phyloP scores from a whole-genome alignment of 768 basidiomycete species.

The Pholiota microspora region DNA sequence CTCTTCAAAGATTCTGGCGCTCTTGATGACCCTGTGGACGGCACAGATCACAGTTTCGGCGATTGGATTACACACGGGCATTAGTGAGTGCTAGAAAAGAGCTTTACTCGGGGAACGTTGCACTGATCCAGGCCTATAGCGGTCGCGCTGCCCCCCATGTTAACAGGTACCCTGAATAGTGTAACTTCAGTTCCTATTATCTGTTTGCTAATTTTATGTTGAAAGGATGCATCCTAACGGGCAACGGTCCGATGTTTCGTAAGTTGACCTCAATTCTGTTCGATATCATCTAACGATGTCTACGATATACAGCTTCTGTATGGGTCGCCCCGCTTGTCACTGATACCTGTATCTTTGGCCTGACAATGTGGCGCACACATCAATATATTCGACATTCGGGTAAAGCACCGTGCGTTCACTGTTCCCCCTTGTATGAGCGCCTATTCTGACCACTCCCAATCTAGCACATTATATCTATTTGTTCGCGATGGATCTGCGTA shows the following conservation, averaged over 20 bases:
- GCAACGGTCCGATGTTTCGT: conserved; percentile 19
- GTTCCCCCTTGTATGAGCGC: background rate
- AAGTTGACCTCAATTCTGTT: background rate
- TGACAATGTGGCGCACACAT: conserved; percentile 19
- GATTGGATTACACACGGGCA: conserved; percentile 22
- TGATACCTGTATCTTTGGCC: conserved; percentile 16
- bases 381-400: conserved; percentile 10
- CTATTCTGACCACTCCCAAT: background rate
- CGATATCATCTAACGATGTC: background rate
- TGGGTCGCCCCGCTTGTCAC: conserved; percentile 18
- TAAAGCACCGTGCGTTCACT: conserved; percentile 8
- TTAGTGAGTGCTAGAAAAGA: conserved; percentile 16
- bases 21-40: conserved; percentile 22
- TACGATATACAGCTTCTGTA: conserved; percentile 10
- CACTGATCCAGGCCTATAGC: conserved; percentile 10
- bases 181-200: background rate
- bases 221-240: conserved; percentile 26
- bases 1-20: conserved; percentile 13
- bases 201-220: background rate
- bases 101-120: background rate
- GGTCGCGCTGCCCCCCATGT: conserved; percentile 22
- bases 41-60: conserved; percentile 24
- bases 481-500: conserved; percentile 19
- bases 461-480: conserved; percentile 17
- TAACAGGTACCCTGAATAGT: conserved; percentile 18